Conservation (phyloP, 108 stramenopile species). For the Nitzschia inconspicua region DNA sequence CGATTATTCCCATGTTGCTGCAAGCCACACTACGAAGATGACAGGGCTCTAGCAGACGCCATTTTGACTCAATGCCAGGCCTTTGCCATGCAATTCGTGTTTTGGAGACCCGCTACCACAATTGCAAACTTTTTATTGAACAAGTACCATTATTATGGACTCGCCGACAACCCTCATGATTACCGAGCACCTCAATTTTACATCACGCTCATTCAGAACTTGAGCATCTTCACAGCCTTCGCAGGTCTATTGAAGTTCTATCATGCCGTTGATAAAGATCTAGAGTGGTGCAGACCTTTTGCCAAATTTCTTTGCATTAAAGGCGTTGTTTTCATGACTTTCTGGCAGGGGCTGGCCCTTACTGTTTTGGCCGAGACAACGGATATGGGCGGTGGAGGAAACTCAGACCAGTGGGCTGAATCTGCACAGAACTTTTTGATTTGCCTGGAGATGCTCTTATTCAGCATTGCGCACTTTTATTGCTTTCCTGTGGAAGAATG, state of each 20-base stretch:
- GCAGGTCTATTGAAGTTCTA: constrained; percentile 89
- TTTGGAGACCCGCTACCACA: constrained; percentile 75
- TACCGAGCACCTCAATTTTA: constrained; percentile 80
- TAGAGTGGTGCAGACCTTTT: constrained; percentile 88
- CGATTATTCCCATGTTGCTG: constrained; percentile 43
- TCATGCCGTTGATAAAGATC: constrained; percentile 84
- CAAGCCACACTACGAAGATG: constrained; percentile 40
- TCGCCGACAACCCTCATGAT: constrained; percentile 47
- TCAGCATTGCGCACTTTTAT: constrained; percentile 89
- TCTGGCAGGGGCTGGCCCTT: constrained; percentile 89
- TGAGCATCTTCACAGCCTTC: constrained; percentile 87
- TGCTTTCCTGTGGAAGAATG: constrained; percentile 93
- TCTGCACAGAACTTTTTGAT: constrained; percentile 91
- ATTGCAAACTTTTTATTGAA: constrained; percentile 61
- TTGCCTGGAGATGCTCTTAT: constrained; percentile 93
- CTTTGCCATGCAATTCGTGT: constrained; percentile 92
- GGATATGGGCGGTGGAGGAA: constrained; percentile 45
- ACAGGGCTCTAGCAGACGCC: constrained; percentile 67
- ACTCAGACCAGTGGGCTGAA: constrained; percentile 64
- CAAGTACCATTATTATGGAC: constrained; percentile 70
- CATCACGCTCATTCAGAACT: constrained; percentile 70
- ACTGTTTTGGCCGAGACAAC: constrained; percentile 65
- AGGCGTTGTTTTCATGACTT: constrained; percentile 89
- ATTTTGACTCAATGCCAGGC: constrained; percentile 84
- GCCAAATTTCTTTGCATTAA: constrained; percentile 81